Percentiles rank a stretch among this genome's conserved stretches.
phyloP scores from a whole-genome alignment of 202 grass and related monocot genomes.

The Digitaria exilis region DNA sequence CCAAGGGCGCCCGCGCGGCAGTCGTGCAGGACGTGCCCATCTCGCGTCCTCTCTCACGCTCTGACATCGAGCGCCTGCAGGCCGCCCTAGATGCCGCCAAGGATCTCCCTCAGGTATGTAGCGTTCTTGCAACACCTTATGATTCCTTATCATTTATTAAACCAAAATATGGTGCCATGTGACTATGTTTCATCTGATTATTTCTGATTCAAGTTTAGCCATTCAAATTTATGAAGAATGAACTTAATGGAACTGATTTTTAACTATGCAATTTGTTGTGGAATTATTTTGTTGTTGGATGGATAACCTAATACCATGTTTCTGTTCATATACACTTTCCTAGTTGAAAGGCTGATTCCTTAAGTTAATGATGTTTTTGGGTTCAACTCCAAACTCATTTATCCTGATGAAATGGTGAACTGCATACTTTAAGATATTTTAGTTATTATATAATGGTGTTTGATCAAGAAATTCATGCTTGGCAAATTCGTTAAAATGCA shows the following conservation, averaged over 20 bases:
- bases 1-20: conserved; percentile 79
- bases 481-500: not conserved
- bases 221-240: not conserved
- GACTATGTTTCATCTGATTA: not conserved
- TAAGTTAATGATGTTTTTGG: not conserved
- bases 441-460: not conserved
- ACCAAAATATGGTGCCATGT: not conserved
- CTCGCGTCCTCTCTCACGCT: conserved; percentile 75
- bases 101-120: conserved; percentile 80
- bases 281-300: not conserved
- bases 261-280: not conserved
- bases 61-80: conserved; percentile 73
- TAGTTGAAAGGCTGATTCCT: not conserved
- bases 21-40: conserved; percentile 98
- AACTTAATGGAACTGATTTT: not conserved
- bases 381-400: not conserved
- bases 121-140: conserved; percentile 13
- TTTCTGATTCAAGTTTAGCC: not conserved
- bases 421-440: conserved; percentile 14
- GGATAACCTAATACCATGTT: not conserved
- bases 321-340: not conserved
- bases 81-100: conserved; percentile 70
- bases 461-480: conserved; percentile 15
- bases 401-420: not conserved
- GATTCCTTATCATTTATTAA: not conserved